These are phyloP conservation scores for Ilyonectria mors-panacis DNA, from an alignment of 2,329 filamentous ascomycete species.

Conservation along the genomic window DNA sequence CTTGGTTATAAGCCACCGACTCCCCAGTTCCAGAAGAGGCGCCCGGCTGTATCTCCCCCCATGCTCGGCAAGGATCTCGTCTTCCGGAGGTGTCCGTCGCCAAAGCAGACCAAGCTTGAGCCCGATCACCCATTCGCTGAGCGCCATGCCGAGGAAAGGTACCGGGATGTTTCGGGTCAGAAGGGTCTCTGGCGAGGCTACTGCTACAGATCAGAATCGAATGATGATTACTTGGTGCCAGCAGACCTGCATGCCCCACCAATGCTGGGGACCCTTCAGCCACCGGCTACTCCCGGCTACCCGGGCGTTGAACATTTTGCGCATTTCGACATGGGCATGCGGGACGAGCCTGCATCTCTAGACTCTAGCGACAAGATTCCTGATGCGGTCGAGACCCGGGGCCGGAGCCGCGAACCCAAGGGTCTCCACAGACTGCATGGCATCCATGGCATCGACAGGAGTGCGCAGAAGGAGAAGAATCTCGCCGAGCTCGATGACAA, in stretches of 20 bases:
- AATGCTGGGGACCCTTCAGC: conserved; percentile 66
- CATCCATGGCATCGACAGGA: conserved; percentile 67
- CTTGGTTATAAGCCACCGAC: conserved; percentile 53
- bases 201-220: conserved; percentile 64
- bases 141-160: conserved; percentile 62
- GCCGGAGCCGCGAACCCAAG: conserved; percentile 55
- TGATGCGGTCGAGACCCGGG: conserved; percentile 45
- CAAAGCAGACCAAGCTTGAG: conserved; percentile 87
- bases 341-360: conserved; percentile 57
- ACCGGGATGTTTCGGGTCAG: conserved; percentile 68
- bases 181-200: conserved; percentile 85
- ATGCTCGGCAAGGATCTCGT: conserved; percentile 88
- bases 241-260: conserved; percentile 61
- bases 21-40: conserved; percentile 61
- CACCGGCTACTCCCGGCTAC: conserved; percentile 59
- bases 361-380: conserved; percentile 39
- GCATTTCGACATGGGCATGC: conserved; percentile 38
- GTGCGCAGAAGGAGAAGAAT: conserved; percentile 64
- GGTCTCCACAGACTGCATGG: conserved; percentile 65
- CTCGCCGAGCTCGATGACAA: conserved; percentile 66
- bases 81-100: conserved; percentile 87
- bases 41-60: conserved; percentile 77
- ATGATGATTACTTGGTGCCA: conserved; percentile 56
- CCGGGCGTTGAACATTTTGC: conserved; percentile 35
- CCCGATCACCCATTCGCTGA: conserved; percentile 76